phyloP scores from a whole-genome alignment of 805 yeast species.

The Metschnikowia anglica region DNA sequence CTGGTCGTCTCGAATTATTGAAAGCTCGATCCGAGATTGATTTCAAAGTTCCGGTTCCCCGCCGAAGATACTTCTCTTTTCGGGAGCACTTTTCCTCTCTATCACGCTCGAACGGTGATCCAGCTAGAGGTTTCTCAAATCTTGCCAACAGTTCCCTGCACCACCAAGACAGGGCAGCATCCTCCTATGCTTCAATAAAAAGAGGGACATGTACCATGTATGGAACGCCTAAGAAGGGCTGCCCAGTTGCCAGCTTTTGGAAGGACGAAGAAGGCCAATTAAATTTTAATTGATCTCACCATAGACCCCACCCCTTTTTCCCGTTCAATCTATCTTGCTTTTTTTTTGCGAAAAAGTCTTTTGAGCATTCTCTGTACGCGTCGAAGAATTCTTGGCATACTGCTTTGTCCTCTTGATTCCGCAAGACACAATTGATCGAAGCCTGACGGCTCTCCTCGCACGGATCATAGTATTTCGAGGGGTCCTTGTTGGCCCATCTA shows the following conservation, averaged over 20 bases:
- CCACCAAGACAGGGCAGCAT: not conserved
- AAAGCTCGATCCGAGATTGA: conserved; percentile 32
- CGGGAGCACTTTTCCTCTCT: not conserved
- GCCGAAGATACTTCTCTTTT: not conserved
- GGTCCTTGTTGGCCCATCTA: conserved; percentile 70
- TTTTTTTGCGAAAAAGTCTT: conserved; percentile 40
- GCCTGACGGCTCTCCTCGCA: conserved; percentile 87
- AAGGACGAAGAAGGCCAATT: not conserved
- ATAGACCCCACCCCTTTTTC: conserved; percentile 44
- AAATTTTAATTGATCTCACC: conserved; percentile 22
- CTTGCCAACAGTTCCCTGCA: not conserved
- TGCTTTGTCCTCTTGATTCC: conserved; percentile 64
- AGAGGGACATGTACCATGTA: not conserved
- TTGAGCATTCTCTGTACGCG: conserved; percentile 82
- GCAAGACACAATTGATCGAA: conserved; percentile 79
- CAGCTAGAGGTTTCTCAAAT: not conserved
- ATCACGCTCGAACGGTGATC: not conserved
- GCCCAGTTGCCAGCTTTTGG: not conserved
- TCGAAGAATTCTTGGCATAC: conserved; percentile 79
- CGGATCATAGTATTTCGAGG: conserved; percentile 88
- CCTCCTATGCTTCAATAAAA: not conserved
- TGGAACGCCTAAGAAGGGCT: conserved; percentile 1
- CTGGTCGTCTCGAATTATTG: conserved; percentile 35
- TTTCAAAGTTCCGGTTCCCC: conserved; percentile 12
- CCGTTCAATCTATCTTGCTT: conserved; percentile 38